These are phyloP conservation scores for Syncephalastrum monosporum DNA, from an alignment of 371 early-diverging fungal genomes.

Conservation along the genomic window DNA sequence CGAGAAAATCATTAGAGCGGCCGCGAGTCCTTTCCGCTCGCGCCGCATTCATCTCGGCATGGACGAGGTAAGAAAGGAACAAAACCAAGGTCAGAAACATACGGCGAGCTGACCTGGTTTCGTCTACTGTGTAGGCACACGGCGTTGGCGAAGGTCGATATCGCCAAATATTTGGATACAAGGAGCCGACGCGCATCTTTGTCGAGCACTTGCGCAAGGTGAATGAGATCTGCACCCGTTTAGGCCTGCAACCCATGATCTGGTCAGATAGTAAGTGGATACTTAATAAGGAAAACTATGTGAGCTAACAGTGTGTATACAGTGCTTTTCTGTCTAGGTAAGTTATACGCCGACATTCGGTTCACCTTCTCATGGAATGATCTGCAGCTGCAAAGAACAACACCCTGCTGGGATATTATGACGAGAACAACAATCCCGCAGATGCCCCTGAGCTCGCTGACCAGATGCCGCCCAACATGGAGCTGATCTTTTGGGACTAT, in stretches of 20 bases:
- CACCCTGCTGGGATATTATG: slow-evolving; percentile 78
- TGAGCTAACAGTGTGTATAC: not conserved
- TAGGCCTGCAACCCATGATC: slow-evolving; percentile 73
- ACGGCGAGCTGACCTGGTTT: not conserved
- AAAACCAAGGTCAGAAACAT: no score
- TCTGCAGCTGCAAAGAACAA: slow-evolving; percentile 72
- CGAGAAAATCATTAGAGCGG: slow-evolving; percentile 68
- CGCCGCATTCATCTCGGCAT: slow-evolving; percentile 83
- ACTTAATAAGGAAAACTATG: not conserved
- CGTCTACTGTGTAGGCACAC: slow-evolving; percentile 47
- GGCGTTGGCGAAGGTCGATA: slow-evolving; percentile 86
- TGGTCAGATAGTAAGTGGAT: slow-evolving; percentile 84
- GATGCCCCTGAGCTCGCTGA: slow-evolving; percentile 50
- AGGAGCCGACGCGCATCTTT: slow-evolving; percentile 75
- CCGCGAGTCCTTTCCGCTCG: slow-evolving; percentile 69
- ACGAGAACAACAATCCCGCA: slow-evolving; percentile 60
- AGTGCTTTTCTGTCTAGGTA: slow-evolving; percentile 68
- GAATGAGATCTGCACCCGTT: slow-evolving; percentile 62
- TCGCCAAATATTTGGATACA: slow-evolving; percentile 69
- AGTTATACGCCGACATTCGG: not conserved
- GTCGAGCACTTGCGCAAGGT: slow-evolving; percentile 75
- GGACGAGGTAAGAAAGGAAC: slow-evolving; percentile 63
- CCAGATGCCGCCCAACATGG: slow-evolving; percentile 64
- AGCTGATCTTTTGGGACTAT: slow-evolving; percentile 89
- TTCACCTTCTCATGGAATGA: not conserved